Evolutionary conservation across 2,329 filamentous ascomycete species (phyloP).

Genomic region (Epichloe gansuensis): DNA sequence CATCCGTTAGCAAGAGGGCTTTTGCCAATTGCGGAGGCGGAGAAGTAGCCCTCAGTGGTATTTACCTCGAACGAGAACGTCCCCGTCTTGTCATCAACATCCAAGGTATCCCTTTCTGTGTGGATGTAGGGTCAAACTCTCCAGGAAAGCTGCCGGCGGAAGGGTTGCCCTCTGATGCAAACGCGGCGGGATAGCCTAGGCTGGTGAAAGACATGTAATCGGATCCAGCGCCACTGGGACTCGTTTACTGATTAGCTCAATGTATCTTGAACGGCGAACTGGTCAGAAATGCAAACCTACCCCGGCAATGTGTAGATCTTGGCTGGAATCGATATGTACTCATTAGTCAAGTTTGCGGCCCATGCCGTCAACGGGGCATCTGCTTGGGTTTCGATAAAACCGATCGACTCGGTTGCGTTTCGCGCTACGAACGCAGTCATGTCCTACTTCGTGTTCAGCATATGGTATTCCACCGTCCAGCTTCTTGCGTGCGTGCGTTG

Average conservation of each 20-base stretch:
- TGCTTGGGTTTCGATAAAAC: conserved; percentile 25
- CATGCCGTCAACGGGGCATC: conserved; percentile 25
- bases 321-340: conserved; percentile 25
- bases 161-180: conserved; percentile 27
- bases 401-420: conserved; percentile 27
- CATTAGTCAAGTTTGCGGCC: conserved; percentile 20
- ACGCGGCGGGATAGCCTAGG: conserved; percentile 26
- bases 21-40: background rate
- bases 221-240: conserved; percentile 22
- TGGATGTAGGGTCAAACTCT: conserved; percentile 27
- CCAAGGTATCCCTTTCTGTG: conserved; percentile 23
- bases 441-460: conserved; percentile 28
- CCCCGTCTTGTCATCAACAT: conserved; percentile 25
- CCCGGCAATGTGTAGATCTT: conserved; percentile 20
- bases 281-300: conserved; percentile 9
- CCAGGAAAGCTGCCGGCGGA: conserved; percentile 17
- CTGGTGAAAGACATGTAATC: conserved; percentile 30
- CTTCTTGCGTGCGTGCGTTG: background rate
- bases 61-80: conserved; percentile 25
- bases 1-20: background rate
- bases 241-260: too few relatives aligned
- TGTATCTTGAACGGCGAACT: background rate
- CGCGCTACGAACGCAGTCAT: conserved; percentile 27
- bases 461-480: too few relatives aligned
- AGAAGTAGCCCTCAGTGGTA: background rate